Evolutionary conservation across 768 basidiomycete species (phyloP).

Genomic region (Lentinula raphanica): DNA sequence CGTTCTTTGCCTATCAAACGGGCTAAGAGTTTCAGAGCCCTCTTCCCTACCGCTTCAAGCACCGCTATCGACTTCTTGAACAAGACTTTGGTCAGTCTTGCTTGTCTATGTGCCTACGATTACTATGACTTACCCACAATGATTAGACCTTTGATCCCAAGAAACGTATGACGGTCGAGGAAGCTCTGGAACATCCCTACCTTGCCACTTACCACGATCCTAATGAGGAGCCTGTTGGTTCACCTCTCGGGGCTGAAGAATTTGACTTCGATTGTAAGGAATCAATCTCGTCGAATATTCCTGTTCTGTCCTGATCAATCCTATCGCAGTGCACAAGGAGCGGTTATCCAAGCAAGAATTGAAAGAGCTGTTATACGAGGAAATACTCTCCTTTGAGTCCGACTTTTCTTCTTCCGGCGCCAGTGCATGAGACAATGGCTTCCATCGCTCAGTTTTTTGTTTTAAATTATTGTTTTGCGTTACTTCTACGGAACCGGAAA

Average conservation of each 20-base stretch:
- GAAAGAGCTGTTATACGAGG: conserved; percentile 90
- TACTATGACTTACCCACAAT: not conserved
- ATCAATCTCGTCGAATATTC: not conserved
- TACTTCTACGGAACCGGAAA: not conserved
- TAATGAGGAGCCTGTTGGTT: conserved; percentile 92
- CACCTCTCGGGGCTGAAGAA: conserved; percentile 93
- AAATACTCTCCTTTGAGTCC: conserved; percentile 87
- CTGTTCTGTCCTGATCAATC: conserved; percentile 3
- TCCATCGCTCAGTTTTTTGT: not conserved
- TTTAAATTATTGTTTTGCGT: not conserved
- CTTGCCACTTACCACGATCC: conserved; percentile 95
- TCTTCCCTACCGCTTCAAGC: conserved; percentile 90
- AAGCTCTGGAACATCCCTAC: conserved; percentile 92
- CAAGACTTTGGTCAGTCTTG: conserved; percentile 63
- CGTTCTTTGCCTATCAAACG: conserved; percentile 93
- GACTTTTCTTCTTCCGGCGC: conserved; percentile 9
- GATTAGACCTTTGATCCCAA: conserved; percentile 92
- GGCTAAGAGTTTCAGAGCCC: conserved; percentile 67
- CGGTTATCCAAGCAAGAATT: conserved; percentile 93
- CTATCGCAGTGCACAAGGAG: conserved; percentile 77
- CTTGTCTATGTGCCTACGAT: conserved; percentile 27
- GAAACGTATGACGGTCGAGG: conserved; percentile 92
- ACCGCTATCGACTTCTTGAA: conserved; percentile 67
- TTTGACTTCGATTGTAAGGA: conserved; percentile 92
- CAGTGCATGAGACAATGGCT: not conserved